Evolutionary conservation across 2,329 filamentous ascomycete genomes (phyloP).

Genomic region (Pseudogymnoascus sp.): DNA sequence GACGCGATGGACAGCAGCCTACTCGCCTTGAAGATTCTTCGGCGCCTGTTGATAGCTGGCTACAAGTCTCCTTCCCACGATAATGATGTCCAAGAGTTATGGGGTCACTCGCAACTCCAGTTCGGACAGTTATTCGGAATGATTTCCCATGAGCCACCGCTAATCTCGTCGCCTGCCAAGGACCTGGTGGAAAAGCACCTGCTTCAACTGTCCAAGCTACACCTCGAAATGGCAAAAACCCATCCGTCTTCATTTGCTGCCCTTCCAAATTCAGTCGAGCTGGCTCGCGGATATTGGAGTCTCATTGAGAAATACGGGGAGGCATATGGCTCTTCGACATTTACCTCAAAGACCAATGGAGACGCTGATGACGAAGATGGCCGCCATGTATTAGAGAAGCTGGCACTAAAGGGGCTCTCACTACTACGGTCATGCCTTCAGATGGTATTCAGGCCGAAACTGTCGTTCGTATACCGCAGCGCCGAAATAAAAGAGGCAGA

Average conservation of each 20-base stretch:
- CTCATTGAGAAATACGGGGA: conserved; percentile 70
- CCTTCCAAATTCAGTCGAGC: conserved; percentile 67
- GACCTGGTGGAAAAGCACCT: conserved; percentile 74
- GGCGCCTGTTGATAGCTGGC: conserved; percentile 69
- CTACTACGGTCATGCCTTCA: conserved; percentile 74
- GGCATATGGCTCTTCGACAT: conserved; percentile 47
- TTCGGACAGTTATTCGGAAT: conserved; percentile 67
- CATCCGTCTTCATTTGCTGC: conserved; percentile 78
- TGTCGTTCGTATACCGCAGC: conserved; percentile 76
- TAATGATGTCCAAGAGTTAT: conserved; percentile 66
- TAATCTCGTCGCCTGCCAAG: conserved; percentile 43
- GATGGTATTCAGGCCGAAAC: conserved; percentile 71
- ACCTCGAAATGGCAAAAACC: conserved; percentile 71
- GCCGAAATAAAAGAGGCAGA: conserved; percentile 69
- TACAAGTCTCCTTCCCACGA: conserved; percentile 80
- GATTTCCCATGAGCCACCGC: conserved; percentile 46
- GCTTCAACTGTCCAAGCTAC: conserved; percentile 83
- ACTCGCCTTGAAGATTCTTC: conserved; percentile 66
- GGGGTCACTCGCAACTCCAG: conserved; percentile 68
- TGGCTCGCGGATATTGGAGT: conserved; percentile 79
- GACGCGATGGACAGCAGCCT: conserved; percentile 69
- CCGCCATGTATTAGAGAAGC: conserved; percentile 62
- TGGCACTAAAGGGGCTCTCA: conserved; percentile 75
- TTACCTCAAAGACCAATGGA: conserved; percentile 33
- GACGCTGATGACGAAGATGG: conserved; percentile 37